Evolutionary conservation across 192 early-diverging fungal species (phyloP), one percentile per base, ranked within the genome.

Genomic region (Diversispora epigaea): DNA sequence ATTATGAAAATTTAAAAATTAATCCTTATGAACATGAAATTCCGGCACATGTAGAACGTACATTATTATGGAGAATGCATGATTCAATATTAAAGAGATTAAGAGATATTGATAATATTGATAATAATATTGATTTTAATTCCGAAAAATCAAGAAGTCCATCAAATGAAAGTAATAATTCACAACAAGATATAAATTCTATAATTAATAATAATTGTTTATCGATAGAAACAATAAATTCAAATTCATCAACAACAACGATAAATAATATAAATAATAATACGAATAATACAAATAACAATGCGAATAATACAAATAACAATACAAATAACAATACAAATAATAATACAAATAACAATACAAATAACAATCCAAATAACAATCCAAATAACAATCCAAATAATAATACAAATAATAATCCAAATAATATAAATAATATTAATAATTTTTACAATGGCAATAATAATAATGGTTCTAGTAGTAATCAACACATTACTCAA

Each of bases 1-100:
- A 39, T 40, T 39, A 44, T 58, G 15, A 55, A 5, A 60, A 76
- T 46, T 76, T 80, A 73, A 83, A 83, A 60, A 79, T 79, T 63
- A 84, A 74, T 69, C 78, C 77, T 9, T 58, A 78, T 52, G 77
- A 81, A 73, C 76, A 78, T 17, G 76, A 76, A 25, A 76, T 84
- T 76, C 78, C 83, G 2, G 76, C 72, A n/a, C 78, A 80, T 21
- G 81, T 84, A 40, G 83, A 84, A 64, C 71, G 80, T 22, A 79
- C 78, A 4, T 63, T 84, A 19, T 73, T 84, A 46, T 73, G 81
- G 80, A 79, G 80, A 63, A 81, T 84, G 83, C 83, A 84, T 49
- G 83, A 84, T 40, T 78, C 83, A 9, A 81, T 84, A 43, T 57
- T 84, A 39, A 77, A 76, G 21, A 80, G 83, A 25, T 60, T 84